These are phyloP conservation scores for Dioscorea cayenensis DNA, from an alignment of 116 monocot genomes.

Conservation along the genomic window DNA sequence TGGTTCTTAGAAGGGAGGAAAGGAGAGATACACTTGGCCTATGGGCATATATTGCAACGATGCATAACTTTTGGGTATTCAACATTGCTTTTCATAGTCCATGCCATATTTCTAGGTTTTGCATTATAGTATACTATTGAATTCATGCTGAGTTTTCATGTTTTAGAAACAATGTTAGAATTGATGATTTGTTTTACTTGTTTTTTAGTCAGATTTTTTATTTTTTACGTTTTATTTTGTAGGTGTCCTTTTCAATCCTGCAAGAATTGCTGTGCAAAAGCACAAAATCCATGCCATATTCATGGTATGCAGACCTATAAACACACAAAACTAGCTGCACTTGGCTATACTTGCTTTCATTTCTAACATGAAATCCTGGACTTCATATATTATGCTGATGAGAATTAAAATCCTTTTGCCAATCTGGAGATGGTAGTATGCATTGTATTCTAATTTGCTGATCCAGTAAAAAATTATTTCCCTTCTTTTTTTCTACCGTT, in stretches of 20 bases:
- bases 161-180: neutral
- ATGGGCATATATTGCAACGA: too few species aligned
- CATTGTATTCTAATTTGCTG: neutral
- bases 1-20: neutral
- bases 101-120: neutral
- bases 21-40: too few species aligned
- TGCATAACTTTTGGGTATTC: too few species aligned
- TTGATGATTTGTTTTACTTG: neutral
- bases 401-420: neutral
- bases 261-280: constrained; percentile 87
- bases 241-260: constrained; percentile 95
- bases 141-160: neutral
- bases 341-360: neutral
- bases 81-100: too few species aligned
- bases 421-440: neutral
- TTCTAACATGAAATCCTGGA: neutral
- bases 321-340: neutral
- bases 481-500: neutral
- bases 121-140: neutral
- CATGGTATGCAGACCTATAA: constrained; percentile 53
- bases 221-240: constrained; percentile 1
- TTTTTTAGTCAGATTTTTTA: neutral
- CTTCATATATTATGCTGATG: neutral
- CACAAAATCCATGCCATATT: constrained; percentile 90
- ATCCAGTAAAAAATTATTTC: neutral